Evolutionary conservation across 805 yeast genomes (phyloP).

Genomic region (Kuraishia floccosa): DNA sequence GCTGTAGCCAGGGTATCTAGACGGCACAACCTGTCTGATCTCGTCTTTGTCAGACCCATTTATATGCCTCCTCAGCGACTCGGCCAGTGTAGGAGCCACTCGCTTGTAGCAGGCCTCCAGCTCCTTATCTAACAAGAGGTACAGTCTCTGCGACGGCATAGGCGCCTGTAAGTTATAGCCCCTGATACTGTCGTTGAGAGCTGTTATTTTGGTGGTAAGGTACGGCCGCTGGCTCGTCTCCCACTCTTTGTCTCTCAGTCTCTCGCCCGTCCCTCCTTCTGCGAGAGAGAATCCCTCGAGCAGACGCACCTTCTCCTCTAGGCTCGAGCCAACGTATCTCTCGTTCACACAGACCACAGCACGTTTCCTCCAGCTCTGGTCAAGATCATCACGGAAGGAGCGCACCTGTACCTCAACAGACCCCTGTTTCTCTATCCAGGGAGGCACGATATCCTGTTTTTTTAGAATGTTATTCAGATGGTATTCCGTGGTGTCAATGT

Average conservation of each 20-base stretch:
- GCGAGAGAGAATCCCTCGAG: constrained; percentile 9
- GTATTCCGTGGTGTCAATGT: constrained; percentile 58
- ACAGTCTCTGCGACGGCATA: constrained; percentile 43
- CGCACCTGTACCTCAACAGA: constrained; percentile 36
- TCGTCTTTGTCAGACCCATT: constrained; percentile 4
- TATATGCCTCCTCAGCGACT: constrained; percentile 10
- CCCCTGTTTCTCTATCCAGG: constrained; percentile 80
- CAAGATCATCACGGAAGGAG: constrained; percentile 33
- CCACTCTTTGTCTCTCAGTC: constrained; percentile 23
- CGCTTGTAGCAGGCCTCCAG: constrained; percentile 23
- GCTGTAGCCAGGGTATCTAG: constrained; percentile 3
- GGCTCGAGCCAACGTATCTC: constrained; percentile 8
- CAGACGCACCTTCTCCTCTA: constrained; percentile 8
- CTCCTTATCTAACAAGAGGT: constrained; percentile 33
- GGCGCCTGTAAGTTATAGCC: constrained; percentile 61
- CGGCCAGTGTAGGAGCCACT: constrained; percentile 15
- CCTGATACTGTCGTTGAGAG: constrained; percentile 37
- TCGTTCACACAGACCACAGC: constrained; percentile 19
- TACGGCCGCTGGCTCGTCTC: constrained; percentile 16
- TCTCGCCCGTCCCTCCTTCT: constrained; percentile 8
- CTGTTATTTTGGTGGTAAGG: constrained; percentile 20
- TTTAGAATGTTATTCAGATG: constrained; percentile 69
- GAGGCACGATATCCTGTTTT: constrained; percentile 73
- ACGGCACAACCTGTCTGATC: neutral
- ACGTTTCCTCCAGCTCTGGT: constrained; percentile 23